Evolutionary conservation across 2,329 filamentous ascomycete species (phyloP), one percentile per base, ranked within the genome.

Genomic region (Diaporthe longicolla): DNA sequence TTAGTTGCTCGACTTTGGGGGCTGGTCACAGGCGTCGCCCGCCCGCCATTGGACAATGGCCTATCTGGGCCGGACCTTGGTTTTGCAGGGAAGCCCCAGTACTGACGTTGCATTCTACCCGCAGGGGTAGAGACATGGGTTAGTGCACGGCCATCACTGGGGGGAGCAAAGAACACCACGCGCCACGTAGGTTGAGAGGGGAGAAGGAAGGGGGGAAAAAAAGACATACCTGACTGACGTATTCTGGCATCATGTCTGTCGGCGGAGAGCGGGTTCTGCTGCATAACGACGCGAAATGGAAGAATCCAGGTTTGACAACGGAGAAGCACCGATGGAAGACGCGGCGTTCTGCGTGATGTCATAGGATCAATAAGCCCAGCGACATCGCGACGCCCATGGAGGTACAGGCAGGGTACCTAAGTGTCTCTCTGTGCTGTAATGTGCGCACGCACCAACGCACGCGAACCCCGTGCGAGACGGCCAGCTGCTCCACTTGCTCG

Each of bases 31-130:
- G 35, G 21, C 26, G 40, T 9, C 63, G 59, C 26, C 52, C 43
- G 24, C 15, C n/a, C 8, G 8, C 45, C n/a, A 75, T 75, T 75
- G 74, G 74, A 52, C 74, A 75, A 72, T 75, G 24, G 17, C 24
- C 37, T 13, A 61, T 35, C 61, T 29, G 66, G 71, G 52, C 45
- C 61, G 52, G 59, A 50, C 37, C 61, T 48, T 54, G 37, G 66
- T 13, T 19, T 5, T 52, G 57, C 71, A 75, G 65, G 71, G 58
- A 43, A 17, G 29, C 21, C 58, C 59, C 66, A 35, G 58, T 48
- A 26, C 40, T 63, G 57, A 43, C 69, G 48, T 35, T 52, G 29
- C 48, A 35, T 50, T 48, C 11, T 29, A 19, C 40, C 19, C 65
- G 50, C 71, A 70, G 65, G 71, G 71, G 32, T 48, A 70, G 21